Base-by-base conservation (phyloP, 2,329 filamentous ascomycete genomes). In the Fusarium falciforme region DNA sequence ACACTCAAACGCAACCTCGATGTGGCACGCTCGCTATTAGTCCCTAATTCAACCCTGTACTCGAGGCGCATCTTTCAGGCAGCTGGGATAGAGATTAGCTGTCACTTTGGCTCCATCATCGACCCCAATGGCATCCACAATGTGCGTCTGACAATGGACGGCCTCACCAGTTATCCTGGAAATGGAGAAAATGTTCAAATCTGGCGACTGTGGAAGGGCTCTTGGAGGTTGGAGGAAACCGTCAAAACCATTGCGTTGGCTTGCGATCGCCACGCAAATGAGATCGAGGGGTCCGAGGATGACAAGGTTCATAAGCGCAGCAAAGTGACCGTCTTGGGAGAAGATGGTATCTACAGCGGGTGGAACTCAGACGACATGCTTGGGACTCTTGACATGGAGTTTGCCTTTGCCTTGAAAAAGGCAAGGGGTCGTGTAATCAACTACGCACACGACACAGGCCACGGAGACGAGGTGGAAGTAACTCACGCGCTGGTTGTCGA, bases 161-260 rank as follows among this genome's bases (percentile, higher is more conserved):
- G 96, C 11, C 90, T 98, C 64, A 90, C 94, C 29, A 92, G 90
- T 73, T 83, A 85, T 73, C 93, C 93, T 80, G 83, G 87, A 36
- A 89, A 90, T 25, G 89, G 89, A 59, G 91, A 93, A 78, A 94
- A 91, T 5, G 88, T 95, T 63, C 67, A 77, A 16, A 87, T 90
- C 77, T 98, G 96, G 96, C 93, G 93, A 76, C 87, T 98, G 25
- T 93, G 95, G 80, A 96, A 96, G 82, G 89, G 98, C 70, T 93
- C 93, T 64, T 98, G 96, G 96, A 91, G 93, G 74, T 91, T 98
- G 58, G 95, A 98, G 78, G 96, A 98, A 85, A 92, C 91, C 35
- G 89, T 94, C 79, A 92, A 91, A 82, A 91, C 92, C 31, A 87
- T 94, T 35, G 93, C 93, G 0, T 90, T 92, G 0, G 93, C 94